Percentiles rank a stretch among this genome's conserved stretches.
These are phyloP conservation scores for Dendrocalamus sinicus DNA, from an alignment of 176 grass and related monocot species.

Conservation along the genomic window DNA sequence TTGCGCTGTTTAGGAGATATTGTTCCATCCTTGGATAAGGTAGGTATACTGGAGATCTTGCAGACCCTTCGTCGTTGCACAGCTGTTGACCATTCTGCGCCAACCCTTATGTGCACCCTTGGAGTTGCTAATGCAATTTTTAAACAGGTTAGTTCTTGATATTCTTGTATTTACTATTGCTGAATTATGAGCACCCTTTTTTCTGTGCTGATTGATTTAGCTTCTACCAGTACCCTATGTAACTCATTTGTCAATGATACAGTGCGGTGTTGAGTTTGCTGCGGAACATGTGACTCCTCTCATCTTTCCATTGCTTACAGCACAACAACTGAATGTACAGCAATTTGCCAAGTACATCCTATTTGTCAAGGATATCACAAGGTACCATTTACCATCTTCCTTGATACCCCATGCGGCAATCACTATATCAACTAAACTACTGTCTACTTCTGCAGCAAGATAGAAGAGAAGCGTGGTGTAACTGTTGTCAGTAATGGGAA, in stretches of 20 bases:
- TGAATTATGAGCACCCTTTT: slow-evolving; percentile 18
- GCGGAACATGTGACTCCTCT: slow-evolving; percentile 84
- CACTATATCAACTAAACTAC: slow-evolving; percentile 31
- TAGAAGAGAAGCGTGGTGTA: slow-evolving; percentile 95
- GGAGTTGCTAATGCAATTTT: slow-evolving; percentile 92
- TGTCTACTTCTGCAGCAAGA: slow-evolving; percentile 71
- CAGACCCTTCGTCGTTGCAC: slow-evolving; percentile 92
- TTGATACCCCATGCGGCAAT: slow-evolving; percentile 10
- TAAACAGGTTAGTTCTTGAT: slow-evolving; percentile 71
- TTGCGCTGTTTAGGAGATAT: slow-evolving; percentile 97
- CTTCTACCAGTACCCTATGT: slow-evolving; percentile 16
- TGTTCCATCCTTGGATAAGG: slow-evolving; percentile 88
- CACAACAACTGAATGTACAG: slow-evolving; percentile 89
- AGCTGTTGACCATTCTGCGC: slow-evolving; percentile 85
- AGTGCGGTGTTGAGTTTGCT: slow-evolving; percentile 91
- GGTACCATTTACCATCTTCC: slow-evolving; percentile 59
- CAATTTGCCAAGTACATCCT: slow-evolving; percentile 99
- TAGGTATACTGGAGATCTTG: slow-evolving; percentile 70
- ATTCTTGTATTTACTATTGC: slow-evolving; percentile 19
- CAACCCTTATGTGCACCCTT: slow-evolving; percentile 97
- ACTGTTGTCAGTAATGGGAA: slow-evolving; percentile 68
- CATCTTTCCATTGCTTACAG: slow-evolving; percentile 85
- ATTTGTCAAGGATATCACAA: slow-evolving; percentile 95
- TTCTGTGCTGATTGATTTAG: slow-evolving; percentile 16
- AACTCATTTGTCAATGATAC: slow-evolving; percentile 45